Percentiles rank a stretch among this genome's conserved stretches.
phyloP scores from a whole-genome alignment of 1,284 basidiomycete species.

The Cystobasidiaceae sp. region DNA sequence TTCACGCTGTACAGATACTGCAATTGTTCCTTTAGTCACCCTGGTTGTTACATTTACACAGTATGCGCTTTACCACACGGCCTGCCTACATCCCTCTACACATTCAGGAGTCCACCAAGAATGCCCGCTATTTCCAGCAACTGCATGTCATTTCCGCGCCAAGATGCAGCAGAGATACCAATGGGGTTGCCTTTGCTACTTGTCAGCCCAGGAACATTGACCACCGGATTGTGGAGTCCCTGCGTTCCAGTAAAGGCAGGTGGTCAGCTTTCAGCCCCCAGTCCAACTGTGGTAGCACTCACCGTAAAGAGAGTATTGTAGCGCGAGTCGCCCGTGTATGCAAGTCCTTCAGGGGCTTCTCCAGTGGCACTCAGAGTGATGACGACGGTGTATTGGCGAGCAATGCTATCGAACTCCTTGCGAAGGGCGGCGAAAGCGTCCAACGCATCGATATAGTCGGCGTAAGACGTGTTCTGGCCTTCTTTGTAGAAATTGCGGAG shows the following conservation, averaged over 20 bases:
- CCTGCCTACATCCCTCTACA: neutral
- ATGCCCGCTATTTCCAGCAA: neutral
- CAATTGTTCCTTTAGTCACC: no score
- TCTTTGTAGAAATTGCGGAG: conserved; percentile 13
- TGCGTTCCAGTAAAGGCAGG: neutral
- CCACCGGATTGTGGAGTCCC: conserved; percentile 16
- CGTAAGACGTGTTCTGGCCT: neutral
- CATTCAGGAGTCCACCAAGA: neutral
- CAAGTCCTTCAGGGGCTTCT: conserved; percentile 13
- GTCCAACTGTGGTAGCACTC: neutral
- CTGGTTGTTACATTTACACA: no score
- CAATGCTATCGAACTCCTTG: conserved; percentile 4
- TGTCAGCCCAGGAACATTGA: conserved; percentile 16
- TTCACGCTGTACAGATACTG: no score
- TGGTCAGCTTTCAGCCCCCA: neutral
- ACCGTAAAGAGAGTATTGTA: conserved; percentile 20
- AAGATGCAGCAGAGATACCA: no score
- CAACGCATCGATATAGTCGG: conserved; percentile 12
- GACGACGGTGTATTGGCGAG: conserved; percentile 7
- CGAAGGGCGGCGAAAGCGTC: conserved; percentile 12
- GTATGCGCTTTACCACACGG: no score
- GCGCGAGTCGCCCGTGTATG: conserved; percentile 24
- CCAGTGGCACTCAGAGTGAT: conserved; percentile 23
- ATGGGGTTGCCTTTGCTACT: conserved; percentile 13
- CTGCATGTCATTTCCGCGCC: no score